Conservation (phyloP, 2,329 filamentous ascomycete species). For the Xylariaceae sp. region DNA sequence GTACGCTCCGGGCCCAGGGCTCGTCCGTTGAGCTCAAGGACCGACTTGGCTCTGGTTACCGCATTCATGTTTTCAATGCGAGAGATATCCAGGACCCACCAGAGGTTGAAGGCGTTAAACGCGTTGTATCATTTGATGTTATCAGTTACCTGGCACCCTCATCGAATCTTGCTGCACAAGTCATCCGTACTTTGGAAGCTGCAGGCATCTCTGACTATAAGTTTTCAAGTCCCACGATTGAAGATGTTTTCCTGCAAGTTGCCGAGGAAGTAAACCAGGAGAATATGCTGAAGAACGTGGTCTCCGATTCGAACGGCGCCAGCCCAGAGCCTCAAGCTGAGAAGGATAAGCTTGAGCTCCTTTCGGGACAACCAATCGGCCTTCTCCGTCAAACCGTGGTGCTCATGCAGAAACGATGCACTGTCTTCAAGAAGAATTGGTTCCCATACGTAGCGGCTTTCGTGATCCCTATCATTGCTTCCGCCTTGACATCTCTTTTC, state of each 20-base stretch:
- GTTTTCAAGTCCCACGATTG: constrained; percentile 82
- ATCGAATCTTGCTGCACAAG: constrained; percentile 63
- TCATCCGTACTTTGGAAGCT: constrained; percentile 64
- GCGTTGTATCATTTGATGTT: constrained; percentile 61
- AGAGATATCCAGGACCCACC: constrained; percentile 43
- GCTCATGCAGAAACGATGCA: constrained; percentile 71
- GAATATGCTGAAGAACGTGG: constrained; percentile 17
- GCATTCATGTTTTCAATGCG: constrained; percentile 66
- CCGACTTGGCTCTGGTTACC: constrained; percentile 74
- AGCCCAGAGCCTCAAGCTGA: constrained; percentile 21
- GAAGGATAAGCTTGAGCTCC: constrained; percentile 47
- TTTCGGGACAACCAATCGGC: constrained; percentile 64
- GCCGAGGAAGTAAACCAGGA: constrained; percentile 70
- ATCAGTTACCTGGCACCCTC: constrained; percentile 66
- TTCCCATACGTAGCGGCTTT: constrained; percentile 71
- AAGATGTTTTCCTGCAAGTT: constrained; percentile 84
- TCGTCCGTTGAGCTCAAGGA: constrained; percentile 84
- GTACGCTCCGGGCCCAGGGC: constrained; percentile 72
- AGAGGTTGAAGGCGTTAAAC: constrained; percentile 50
- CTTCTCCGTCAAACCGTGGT: constrained; percentile 66
- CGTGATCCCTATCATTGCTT: constrained; percentile 71
- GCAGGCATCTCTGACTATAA: constrained; percentile 70
- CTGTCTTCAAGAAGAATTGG: constrained; percentile 72
- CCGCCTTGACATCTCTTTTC: constrained; percentile 73
- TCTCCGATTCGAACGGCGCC: constrained; percentile 12